phyloP scores from a whole-genome alignment of 1,284 basidiomycete species.

The Pulveroboletus sp. region DNA sequence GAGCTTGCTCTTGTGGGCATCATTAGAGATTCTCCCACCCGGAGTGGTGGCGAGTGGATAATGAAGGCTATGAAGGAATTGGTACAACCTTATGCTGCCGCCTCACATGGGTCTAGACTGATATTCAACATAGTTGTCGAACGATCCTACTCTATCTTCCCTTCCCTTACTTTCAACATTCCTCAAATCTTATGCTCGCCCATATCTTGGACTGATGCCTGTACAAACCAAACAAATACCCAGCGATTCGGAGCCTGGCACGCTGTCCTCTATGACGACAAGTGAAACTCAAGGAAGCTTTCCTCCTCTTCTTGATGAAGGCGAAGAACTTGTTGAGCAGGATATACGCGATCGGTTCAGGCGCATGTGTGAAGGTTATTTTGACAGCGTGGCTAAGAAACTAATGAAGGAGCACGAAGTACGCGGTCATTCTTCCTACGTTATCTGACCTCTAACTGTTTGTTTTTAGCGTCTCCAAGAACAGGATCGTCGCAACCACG shows the following conservation, averaged over 20 bases:
- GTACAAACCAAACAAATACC: slow-evolving; percentile 58
- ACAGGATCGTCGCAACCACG: slow-evolving; percentile 94
- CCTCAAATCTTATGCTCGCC: slow-evolving; percentile 80
- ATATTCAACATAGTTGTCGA: slow-evolving; percentile 63
- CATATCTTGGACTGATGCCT: slow-evolving; percentile 74
- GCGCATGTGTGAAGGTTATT: slow-evolving; percentile 92
- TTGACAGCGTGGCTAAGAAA: slow-evolving; percentile 89
- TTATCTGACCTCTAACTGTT: neutral
- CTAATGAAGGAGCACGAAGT: slow-evolving; percentile 90
- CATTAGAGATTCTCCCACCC: slow-evolving; percentile 63
- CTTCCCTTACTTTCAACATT: slow-evolving; percentile 83
- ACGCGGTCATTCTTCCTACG: slow-evolving; percentile 25
- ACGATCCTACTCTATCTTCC: slow-evolving; percentile 84
- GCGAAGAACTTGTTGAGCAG: slow-evolving; percentile 77
- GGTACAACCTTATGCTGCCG: slow-evolving; percentile 50
- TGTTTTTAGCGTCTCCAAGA: slow-evolving; percentile 82
- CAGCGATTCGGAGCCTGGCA: slow-evolving; percentile 53
- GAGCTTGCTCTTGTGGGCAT: slow-evolving; percentile 90
- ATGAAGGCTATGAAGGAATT: slow-evolving; percentile 81
- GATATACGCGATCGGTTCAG: slow-evolving; percentile 88
- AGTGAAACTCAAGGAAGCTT: slow-evolving; percentile 43
- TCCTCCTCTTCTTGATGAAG: slow-evolving; percentile 49
- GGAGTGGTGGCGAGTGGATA: slow-evolving; percentile 84
- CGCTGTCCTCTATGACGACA: slow-evolving; percentile 47
- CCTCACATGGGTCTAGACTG: slow-evolving; percentile 2